Conservation (phyloP, 805 yeast genomes). For the Zygoascus flipseniorum region DNA sequence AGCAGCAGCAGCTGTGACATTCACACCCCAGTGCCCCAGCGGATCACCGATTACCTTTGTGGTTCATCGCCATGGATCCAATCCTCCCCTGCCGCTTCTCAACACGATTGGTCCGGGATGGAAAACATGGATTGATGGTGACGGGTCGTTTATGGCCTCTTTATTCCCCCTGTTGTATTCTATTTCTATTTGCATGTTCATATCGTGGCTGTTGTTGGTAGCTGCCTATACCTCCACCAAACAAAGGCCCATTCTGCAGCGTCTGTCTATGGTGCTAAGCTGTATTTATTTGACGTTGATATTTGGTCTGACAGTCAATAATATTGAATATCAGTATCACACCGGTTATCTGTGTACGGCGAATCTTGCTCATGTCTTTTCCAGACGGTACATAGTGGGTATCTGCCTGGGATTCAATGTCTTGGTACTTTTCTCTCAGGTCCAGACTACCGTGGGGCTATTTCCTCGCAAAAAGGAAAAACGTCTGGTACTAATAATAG, state of each 20-base stretch:
- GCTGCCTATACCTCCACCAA: slow-evolving; percentile 51
- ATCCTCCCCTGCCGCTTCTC: slow-evolving; percentile 2
- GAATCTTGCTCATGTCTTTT: slow-evolving; percentile 37
- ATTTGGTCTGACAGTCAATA: slow-evolving; percentile 39
- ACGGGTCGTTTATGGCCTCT: neutral
- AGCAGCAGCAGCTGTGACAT: slow-evolving; percentile 5
- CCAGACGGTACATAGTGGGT: slow-evolving; percentile 12
- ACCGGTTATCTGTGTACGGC: slow-evolving; percentile 35
- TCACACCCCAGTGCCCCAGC: slow-evolving; percentile 10
- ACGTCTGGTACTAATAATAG: slow-evolving; percentile 50
- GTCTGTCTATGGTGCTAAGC: slow-evolving; percentile 43
- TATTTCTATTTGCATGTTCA: slow-evolving; percentile 54
- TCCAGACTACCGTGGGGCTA: slow-evolving; percentile 59
- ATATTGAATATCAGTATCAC: slow-evolving; percentile 41
- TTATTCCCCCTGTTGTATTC: slow-evolving; percentile 52
- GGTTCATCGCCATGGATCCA: slow-evolving; percentile 2
- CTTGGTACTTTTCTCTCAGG: slow-evolving; percentile 60
- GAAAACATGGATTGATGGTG: slow-evolving; percentile 7
- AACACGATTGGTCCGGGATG: slow-evolving; percentile 4
- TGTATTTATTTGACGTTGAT: slow-evolving; percentile 47
- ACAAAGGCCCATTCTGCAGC: slow-evolving; percentile 39
- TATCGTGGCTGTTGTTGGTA: slow-evolving; percentile 47
- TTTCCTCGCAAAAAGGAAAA: slow-evolving; percentile 64
- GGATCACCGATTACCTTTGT: slow-evolving; percentile 13
- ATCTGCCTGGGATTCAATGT: slow-evolving; percentile 36